Evolutionary conservation across 495 filamentous ascomycete genomes (phyloP).

Genomic region (Penicillium riverlandense): DNA sequence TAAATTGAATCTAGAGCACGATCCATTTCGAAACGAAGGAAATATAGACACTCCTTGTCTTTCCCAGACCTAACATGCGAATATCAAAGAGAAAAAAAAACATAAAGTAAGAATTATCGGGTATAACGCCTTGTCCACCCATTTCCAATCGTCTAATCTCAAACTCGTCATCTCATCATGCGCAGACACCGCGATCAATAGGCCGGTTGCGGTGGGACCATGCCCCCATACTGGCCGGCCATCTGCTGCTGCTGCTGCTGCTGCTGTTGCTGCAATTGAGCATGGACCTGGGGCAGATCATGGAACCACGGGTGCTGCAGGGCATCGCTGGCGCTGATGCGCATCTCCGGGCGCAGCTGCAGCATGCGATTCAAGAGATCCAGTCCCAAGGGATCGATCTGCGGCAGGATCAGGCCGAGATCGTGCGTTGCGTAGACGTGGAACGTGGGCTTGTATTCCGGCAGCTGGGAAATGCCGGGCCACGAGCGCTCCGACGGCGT

Average conservation of each 20-base stretch:
- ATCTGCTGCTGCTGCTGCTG: constrained; percentile 39
- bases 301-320: constrained; percentile 88
- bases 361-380: constrained; percentile 86
- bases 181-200: constrained; percentile 21
- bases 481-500: constrained; percentile 88
- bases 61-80: not conserved
- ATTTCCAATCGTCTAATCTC: constrained; percentile 23
- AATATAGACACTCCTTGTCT: not conserved
- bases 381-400: constrained; percentile 79
- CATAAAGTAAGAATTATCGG: constrained; percentile 13
- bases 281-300: constrained; percentile 48
- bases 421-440: constrained; percentile 95
- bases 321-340: constrained; percentile 77
- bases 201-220: constrained; percentile 32
- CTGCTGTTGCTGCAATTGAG: constrained; percentile 42
- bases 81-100: constrained; percentile 3
- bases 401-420: constrained; percentile 73
- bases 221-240: constrained; percentile 34
- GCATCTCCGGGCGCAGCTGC: constrained; percentile 85
- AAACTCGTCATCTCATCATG: constrained; percentile 26
- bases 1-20: too few relatives aligned
- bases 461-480: constrained; percentile 83
- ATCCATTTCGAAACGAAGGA: too few relatives aligned
- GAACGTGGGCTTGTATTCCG: constrained; percentile 91
- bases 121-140: constrained; percentile 32